phyloP scores from a whole-genome alignment of 2,329 filamentous ascomycete genomes.

The Ophiocordyceps australis region DNA sequence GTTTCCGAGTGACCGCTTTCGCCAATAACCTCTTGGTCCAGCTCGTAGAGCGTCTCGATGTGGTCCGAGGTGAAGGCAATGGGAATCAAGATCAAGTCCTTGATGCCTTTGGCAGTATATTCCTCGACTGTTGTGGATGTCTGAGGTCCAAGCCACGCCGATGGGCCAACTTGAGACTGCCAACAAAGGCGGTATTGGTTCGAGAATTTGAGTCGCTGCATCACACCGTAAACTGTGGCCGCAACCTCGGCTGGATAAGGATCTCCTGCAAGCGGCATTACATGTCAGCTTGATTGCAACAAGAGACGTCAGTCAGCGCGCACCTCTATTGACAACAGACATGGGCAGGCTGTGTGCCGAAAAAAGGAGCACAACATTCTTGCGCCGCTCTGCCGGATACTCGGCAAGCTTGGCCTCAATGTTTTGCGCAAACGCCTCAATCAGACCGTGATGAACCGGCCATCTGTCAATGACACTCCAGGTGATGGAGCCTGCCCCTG shows the following conservation, averaged over 20 bases:
- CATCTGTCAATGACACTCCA: slow-evolving; percentile 98
- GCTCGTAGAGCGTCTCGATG: slow-evolving; percentile 89
- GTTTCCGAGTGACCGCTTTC: slow-evolving; percentile 62
- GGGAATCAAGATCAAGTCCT: slow-evolving; percentile 76
- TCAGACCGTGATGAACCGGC: slow-evolving; percentile 78
- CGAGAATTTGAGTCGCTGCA: slow-evolving; percentile 70
- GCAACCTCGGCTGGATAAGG: slow-evolving; percentile 92
- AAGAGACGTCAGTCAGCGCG: no score
- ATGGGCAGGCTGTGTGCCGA: slow-evolving; percentile 94
- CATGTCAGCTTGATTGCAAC: no score
- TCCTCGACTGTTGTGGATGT: slow-evolving; percentile 75
- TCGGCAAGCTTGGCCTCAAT: slow-evolving; percentile 72
- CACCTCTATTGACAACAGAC: slow-evolving; percentile 87
- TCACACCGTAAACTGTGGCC: slow-evolving; percentile 92
- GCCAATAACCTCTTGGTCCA: slow-evolving; percentile 88
- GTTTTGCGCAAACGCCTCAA: slow-evolving; percentile 83
- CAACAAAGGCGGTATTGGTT: slow-evolving; percentile 91
- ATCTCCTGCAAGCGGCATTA: slow-evolving; percentile 46
- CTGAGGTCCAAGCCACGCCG: slow-evolving; percentile 88
- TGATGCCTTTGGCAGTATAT: slow-evolving; percentile 82
- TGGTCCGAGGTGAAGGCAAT: slow-evolving; percentile 99
- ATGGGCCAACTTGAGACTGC: slow-evolving; percentile 95
- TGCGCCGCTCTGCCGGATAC: slow-evolving; percentile 66
- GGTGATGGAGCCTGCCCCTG: slow-evolving; percentile 50
- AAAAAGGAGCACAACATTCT: slow-evolving; percentile 74